Evolutionary conservation across 768 basidiomycete species (phyloP).

Genomic region (Gautieria morchelliformis): DNA sequence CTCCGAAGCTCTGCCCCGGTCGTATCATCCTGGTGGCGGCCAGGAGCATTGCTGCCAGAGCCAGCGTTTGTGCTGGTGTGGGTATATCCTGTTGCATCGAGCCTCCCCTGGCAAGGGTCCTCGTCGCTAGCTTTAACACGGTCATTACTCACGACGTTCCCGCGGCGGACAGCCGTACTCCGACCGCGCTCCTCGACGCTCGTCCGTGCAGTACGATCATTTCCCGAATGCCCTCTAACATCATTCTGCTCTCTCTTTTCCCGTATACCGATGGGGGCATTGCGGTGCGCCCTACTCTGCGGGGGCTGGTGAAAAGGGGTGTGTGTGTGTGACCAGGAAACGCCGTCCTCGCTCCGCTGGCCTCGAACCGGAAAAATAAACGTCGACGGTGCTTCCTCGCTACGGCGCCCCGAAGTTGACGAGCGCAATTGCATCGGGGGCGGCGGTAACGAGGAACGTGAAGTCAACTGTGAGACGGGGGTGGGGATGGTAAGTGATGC

Average conservation of each 20-base stretch:
- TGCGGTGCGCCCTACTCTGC: neutral
- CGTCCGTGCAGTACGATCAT: neutral
- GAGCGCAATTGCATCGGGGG: neutral
- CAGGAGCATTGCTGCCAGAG: no score
- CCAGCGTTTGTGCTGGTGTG: no score
- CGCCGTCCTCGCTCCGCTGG: neutral
- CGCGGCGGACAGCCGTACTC: neutral
- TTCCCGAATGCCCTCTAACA: no score
- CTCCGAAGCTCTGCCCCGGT: neutral
- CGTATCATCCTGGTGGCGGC: no score
- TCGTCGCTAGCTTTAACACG: neutral
- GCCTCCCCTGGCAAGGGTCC: neutral
- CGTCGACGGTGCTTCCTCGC: neutral
- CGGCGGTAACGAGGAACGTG: neutral
- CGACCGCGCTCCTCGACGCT: neutral
- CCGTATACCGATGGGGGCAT: neutral
- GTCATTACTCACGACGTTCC: neutral
- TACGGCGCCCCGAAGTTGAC: neutral
- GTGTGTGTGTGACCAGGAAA: neutral
- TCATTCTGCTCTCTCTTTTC: neutral
- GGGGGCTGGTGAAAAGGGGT: neutral
- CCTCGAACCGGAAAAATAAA: neutral
- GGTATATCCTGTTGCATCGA: neutral
- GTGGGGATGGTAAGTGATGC: neutral
- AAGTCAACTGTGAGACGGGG: neutral